Base-by-base conservation (phyloP, 1,284 basidiomycete species). In the Schizophyllum amplum region DNA sequence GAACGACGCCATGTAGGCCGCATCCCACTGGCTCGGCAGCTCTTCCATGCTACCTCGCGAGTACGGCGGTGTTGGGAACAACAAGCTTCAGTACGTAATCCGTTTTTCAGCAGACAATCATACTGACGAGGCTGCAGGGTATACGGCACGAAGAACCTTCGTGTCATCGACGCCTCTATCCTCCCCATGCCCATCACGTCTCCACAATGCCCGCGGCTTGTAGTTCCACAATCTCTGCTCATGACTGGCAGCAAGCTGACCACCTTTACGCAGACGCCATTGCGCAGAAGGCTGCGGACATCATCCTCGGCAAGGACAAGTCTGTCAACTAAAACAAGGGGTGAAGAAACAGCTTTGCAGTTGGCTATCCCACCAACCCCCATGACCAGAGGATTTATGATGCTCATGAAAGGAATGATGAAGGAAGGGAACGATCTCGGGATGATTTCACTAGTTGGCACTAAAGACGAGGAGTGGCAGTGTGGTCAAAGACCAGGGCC, bases 141-240 rank as follows among this genome's bases (percentile, higher is more conserved):
- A 64, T 73, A 23, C 59, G 61, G 53, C 4, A 59, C 58, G 17
- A 24, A 47, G 1, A 72, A 72, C 57, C 64, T 79, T 22, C 57
- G 64, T 27, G 58, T 65, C 52, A 62, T 63, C n/a, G 66, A 66
- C 47, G 63, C 62, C 11, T 60, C 60, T 33, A 51, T 66, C 9
- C 64, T 72, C 9, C 73, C 73, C 2, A 55, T 71, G 25, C 67
- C 69, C 27, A 57, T 74, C 51, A 63, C 66, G 4, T 65, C 69
- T 1, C 74, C 57, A 59, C 69, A 24, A 68, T 68, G 65, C 63
- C 67, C 17, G 63, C 69, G 22, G 61, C 68, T 5, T 74, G 48
- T 50, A 20, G 48, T 50, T 13, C 11, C 27, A 6, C 27, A 33
- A 13, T 17, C 33, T 13, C 3, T 3, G 11, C 3, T 21, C 4